Conservation (phyloP, 2,329 filamentous ascomycete genomes). For the Fusarium sp. region DNA sequence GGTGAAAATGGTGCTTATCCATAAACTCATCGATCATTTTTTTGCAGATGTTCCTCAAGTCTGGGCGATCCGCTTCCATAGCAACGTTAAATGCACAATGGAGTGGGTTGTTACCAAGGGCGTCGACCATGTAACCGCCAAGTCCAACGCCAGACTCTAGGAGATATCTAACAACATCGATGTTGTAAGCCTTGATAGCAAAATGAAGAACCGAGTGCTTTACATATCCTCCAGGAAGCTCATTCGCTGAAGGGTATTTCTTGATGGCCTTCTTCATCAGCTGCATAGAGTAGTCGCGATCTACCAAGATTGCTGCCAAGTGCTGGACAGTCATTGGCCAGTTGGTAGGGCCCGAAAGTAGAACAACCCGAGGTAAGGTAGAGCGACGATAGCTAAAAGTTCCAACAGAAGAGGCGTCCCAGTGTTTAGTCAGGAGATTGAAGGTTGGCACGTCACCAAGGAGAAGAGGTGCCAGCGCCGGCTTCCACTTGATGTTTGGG, state of each 20-base stretch:
- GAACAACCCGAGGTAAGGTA: not conserved
- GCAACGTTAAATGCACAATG: not conserved
- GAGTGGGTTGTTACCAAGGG: slow-evolving; percentile 4
- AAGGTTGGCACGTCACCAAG: not conserved
- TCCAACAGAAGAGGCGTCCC: not conserved
- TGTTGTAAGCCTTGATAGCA: slow-evolving; percentile 3
- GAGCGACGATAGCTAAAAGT: not conserved
- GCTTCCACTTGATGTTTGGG: not conserved
- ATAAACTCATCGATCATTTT: not conserved
- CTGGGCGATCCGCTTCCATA: not conserved
- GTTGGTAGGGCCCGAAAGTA: not conserved
- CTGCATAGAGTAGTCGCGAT: not conserved
- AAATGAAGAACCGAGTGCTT: slow-evolving; percentile 12
- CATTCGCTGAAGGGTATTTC: not conserved
- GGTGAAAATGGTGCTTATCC: not conserved
- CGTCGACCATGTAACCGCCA: not conserved
- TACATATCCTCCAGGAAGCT: not conserved
- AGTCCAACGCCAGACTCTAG: not conserved
- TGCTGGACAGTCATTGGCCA: slow-evolving; percentile 7
- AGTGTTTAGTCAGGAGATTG: not conserved
- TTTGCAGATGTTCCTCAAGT: not conserved
- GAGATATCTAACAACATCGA: not conserved
- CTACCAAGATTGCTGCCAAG: not conserved
- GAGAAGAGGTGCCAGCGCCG: not conserved
- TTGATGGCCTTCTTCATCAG: not conserved